Evolutionary conservation across 2,329 filamentous ascomycete genomes (phyloP).

Genomic region (Colletotrichum orbiculare): DNA sequence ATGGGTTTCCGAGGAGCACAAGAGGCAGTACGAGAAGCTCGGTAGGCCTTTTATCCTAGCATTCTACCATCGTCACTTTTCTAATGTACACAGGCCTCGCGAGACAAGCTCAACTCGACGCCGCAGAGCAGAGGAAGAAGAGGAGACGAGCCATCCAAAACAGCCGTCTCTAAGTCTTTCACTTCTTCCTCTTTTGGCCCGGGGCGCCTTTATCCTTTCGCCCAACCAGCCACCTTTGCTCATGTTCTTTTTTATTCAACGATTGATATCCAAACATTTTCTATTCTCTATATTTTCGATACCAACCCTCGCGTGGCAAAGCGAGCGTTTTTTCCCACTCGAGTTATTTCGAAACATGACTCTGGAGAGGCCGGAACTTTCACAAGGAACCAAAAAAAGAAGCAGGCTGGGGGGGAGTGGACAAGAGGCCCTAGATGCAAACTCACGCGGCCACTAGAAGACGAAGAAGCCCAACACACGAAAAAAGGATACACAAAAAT

Average conservation of each 20-base stretch:
- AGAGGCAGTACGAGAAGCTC: conserved; percentile 40
- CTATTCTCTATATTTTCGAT: not conserved
- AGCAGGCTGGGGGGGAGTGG: too few species aligned
- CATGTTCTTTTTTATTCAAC: conserved; percentile 1
- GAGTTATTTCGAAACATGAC: not conserved
- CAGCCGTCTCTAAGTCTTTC: conserved; percentile 27
- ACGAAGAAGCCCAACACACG: not conserved
- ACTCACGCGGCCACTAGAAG: not conserved
- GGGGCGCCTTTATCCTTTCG: not conserved
- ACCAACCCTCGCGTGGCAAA: not conserved
- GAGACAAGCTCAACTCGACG: conserved; percentile 36
- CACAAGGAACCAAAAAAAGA: too few species aligned
- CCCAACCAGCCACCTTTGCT: not conserved
- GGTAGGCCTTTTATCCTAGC: conserved; percentile 40
- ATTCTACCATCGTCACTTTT: not conserved
- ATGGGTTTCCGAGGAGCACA: conserved; percentile 44
- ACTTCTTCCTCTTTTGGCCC: not conserved
- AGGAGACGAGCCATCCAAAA: conserved; percentile 34
- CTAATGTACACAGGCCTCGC: conserved; percentile 18
- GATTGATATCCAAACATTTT: conserved; percentile 26
- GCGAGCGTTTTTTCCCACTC: not conserved
- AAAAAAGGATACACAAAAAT: conserved; percentile 30
- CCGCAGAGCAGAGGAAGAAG: conserved; percentile 34
- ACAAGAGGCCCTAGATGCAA: too few species aligned
- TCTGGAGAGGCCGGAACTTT: too few species aligned